Percentiles rank a stretch among this genome's conserved stretches.
Conservation (phyloP, 2,329 filamentous ascomycete genomes). For the Dothideomycetes sp. region DNA sequence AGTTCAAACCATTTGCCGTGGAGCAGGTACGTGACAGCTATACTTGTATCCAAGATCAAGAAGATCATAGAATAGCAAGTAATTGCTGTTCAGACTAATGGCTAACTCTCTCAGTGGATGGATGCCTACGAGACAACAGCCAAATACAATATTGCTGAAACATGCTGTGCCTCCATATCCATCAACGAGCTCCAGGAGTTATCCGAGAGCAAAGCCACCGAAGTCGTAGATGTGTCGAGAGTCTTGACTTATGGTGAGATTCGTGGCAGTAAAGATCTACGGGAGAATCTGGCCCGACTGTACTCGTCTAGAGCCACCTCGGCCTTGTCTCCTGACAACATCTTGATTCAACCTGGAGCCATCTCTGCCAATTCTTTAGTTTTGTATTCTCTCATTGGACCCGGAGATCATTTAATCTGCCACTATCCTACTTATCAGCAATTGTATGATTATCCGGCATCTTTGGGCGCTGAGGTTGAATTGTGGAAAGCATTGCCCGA, state of each 20-base stretch:
- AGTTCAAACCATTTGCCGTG: slow-evolving; percentile 57
- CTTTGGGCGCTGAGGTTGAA: slow-evolving; percentile 66
- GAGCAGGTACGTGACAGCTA: slow-evolving; percentile 49
- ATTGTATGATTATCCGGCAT: slow-evolving; percentile 64
- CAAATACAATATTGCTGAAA: slow-evolving; percentile 67
- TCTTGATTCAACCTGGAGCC: slow-evolving; percentile 70
- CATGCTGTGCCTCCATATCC: slow-evolving; percentile 66
- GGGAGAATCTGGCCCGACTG: slow-evolving; percentile 54
- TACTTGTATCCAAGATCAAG: not conserved
- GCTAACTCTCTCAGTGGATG: slow-evolving; percentile 41
- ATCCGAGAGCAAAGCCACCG: slow-evolving; percentile 41
- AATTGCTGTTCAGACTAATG: slow-evolving; percentile 24
- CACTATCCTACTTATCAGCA: slow-evolving; percentile 85
- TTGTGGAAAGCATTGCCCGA: slow-evolving; percentile 62
- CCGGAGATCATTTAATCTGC: slow-evolving; percentile 75
- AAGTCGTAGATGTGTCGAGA: slow-evolving; percentile 43
- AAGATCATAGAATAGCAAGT: slow-evolving; percentile 21
- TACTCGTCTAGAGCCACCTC: slow-evolving; percentile 49
- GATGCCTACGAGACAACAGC: slow-evolving; percentile 43
- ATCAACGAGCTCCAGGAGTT: slow-evolving; percentile 56
- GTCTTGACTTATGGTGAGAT: slow-evolving; percentile 67
- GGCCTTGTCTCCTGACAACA: slow-evolving; percentile 48
- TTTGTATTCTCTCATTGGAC: slow-evolving; percentile 61
- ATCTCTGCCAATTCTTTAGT: slow-evolving; percentile 79
- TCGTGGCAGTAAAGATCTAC: slow-evolving; percentile 54